Base-by-base conservation (phyloP, 345 rosid genomes). In the Reutealis trisperma region DNA sequence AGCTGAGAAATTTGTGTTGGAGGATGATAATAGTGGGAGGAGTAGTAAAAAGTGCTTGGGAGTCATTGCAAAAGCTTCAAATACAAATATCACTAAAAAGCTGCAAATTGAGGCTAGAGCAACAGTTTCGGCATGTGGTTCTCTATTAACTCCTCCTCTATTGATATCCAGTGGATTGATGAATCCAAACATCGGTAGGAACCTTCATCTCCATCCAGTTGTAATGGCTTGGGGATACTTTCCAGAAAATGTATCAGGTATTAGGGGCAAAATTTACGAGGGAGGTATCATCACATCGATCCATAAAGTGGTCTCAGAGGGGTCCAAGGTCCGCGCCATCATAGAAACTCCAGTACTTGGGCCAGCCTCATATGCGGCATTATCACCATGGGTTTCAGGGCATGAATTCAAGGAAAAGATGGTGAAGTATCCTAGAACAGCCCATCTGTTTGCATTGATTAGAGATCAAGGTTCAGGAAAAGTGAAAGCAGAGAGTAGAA, bases 221-320 rank as follows among this genome's bases (percentile, higher is more conserved):
- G 72, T 91, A 51, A 19, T 87, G 76, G 83, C 86, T 61, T 91
- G 96, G 96, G 96, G 96, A 67, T 86, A 89, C 83, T 89, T 90
- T 45, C 92, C 90, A 1, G 89, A 89, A 41, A 68, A 79, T 11
- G 51, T 22, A 8, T 63, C 86, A 6, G 78, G 68, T 11, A 59
- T 88, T 6, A 37, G 82, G 68, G 92, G 91, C 74, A 85, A 72
- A 45, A 41, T 37, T 0, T 80, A 79, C 32, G 89, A 90, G 55
- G 97, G 94, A 80, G 96, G 90, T 78, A 86, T 94, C 76, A 71
- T 89, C 73, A 94, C 90, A 61, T 84, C 98, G 2, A 22, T 89
- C 58, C 89, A 83, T 63, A 84, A 85, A 72, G 87, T 89, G 51
- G 54, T 64, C 42, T 77, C 87, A 30, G 80, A 75, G 42, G 88